These are phyloP conservation scores for Phaffomyces thermotolerans DNA, from an alignment of 805 yeast genomes.

Conservation along the genomic window DNA sequence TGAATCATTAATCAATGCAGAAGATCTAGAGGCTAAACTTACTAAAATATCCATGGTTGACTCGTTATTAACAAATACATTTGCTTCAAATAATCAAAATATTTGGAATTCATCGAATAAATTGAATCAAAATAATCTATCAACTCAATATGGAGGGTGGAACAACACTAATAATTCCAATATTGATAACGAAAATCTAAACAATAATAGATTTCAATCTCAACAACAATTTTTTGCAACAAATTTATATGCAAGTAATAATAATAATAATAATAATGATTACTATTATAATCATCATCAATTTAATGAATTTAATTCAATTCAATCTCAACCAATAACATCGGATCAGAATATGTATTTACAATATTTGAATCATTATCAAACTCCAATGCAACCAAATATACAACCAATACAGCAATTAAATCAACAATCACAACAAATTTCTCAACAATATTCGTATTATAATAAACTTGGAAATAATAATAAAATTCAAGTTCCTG, in stretches of 20 bases:
- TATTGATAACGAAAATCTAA: too few species aligned
- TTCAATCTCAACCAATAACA: background rate
- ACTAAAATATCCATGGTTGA: slow-evolving; percentile 1
- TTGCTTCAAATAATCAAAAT: background rate
- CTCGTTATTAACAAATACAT: slow-evolving; percentile 1
- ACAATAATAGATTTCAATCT: too few species aligned
- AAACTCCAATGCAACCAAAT: background rate
- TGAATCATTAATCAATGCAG: slow-evolving; percentile 2
- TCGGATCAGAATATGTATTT: slow-evolving; percentile 3
- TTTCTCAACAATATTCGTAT: background rate
- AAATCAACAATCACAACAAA: background rate
- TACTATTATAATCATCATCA: background rate
- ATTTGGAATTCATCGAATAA: slow-evolving; percentile 2
- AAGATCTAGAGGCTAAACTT: slow-evolving; percentile 9
- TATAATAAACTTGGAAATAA: background rate
- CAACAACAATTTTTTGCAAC: background rate
- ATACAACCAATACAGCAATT: too few species aligned
- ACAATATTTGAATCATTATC: slow-evolving; percentile 4
- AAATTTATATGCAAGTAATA: background rate
- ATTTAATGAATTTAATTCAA: background rate
- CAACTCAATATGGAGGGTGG: background rate
- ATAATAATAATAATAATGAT: background rate
- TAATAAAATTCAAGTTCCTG: slow-evolving; percentile 6
- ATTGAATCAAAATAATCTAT: background rate
- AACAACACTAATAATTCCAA: too few species aligned